A percentile compares a stretch with the other conserved stretches of the same genome.
Conservation (phyloP, 2,329 filamentous ascomycete genomes). For the Grosmannia clavigera region DNA sequence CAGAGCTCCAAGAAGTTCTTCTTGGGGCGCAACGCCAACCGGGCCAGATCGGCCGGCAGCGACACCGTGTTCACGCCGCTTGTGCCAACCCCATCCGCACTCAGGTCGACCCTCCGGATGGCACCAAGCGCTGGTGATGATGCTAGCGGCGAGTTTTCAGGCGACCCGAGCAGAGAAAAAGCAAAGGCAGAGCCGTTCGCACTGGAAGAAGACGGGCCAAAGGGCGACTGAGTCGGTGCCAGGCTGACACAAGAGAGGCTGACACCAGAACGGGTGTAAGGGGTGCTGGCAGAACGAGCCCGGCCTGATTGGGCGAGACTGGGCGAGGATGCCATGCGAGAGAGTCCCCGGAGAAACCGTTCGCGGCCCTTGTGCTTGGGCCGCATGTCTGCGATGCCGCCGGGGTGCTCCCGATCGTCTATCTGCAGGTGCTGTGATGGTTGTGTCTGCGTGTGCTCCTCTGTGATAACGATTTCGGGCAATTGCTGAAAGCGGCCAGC, state of each 20-base stretch:
- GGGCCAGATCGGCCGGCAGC: slow-evolving; percentile 46
- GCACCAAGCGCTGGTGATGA: slow-evolving; percentile 23
- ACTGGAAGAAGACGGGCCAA: slow-evolving; percentile 19
- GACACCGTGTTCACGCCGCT: slow-evolving; percentile 35
- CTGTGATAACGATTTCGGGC: slow-evolving; percentile 5
- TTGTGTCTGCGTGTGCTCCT: background rate
- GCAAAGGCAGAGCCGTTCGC: slow-evolving; percentile 12
- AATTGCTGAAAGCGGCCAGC: background rate
- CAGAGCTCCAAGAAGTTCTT: slow-evolving; percentile 54
- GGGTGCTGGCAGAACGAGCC: slow-evolving; percentile 54
- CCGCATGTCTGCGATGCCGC: slow-evolving; percentile 6
- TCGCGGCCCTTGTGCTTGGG: slow-evolving; percentile 40
- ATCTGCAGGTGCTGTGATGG: background rate
- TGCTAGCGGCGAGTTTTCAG: slow-evolving; percentile 19
- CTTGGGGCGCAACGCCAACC: slow-evolving; percentile 17
- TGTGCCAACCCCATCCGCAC: slow-evolving; percentile 27
- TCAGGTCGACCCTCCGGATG: slow-evolving; percentile 35
- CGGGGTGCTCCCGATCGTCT: background rate
- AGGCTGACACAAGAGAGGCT: slow-evolving; percentile 45
- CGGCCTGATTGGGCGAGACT: slow-evolving; percentile 54
- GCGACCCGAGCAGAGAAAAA: slow-evolving; percentile 18
- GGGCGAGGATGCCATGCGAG: slow-evolving; percentile 71
- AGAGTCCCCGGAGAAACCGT: slow-evolving; percentile 59
- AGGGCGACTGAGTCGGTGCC: slow-evolving; percentile 29
- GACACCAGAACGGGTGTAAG: slow-evolving; percentile 41